Evolutionary conservation across 129 eudicot species (phyloP).

Genomic region (Daucus carota): DH1_v3.0 NC_030387.2:19906501-19907000

Average conservation of each 20-base stretch:
- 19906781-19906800: neutral
- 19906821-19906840: neutral
- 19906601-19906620: neutral
- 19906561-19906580: neutral
- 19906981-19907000: slow-evolving; percentile 51
- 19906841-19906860: neutral
- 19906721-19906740: neutral
- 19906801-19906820: neutral
- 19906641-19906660: neutral
- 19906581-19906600: neutral
- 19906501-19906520: too few relatives aligned
- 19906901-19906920: slow-evolving; percentile 13
- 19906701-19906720: neutral
- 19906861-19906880: neutral
- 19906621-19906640: neutral
- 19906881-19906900: neutral
- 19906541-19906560: neutral
- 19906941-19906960: slow-evolving; percentile 58
- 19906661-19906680: neutral
- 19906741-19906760: neutral
- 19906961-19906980: slow-evolving; percentile 49
- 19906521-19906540: too few relatives aligned
- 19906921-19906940: slow-evolving; percentile 63
- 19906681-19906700: neutral
- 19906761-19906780: neutral